Conservation (phyloP, 1,139 yeast species). For the Saccharomycopsis crataegensis region DNA sequence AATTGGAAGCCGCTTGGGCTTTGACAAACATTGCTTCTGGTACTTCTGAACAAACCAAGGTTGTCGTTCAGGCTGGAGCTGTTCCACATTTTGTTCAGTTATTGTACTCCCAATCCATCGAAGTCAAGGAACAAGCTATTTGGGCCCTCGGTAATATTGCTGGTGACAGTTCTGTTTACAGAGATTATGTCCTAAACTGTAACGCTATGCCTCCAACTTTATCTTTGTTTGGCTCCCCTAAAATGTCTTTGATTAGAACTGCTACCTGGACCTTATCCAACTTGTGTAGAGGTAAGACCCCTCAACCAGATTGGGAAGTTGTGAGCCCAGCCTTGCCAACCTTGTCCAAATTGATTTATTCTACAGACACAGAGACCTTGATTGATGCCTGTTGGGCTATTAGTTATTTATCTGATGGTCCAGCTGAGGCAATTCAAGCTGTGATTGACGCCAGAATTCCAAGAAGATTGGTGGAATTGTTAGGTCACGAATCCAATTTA, state of each 20-base stretch:
- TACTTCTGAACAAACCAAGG: constrained; percentile 76
- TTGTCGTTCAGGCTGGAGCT: constrained; percentile 89
- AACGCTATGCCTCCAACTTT: constrained; percentile 89
- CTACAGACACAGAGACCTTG: constrained; percentile 86
- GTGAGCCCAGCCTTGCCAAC: constrained; percentile 89
- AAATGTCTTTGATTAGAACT: constrained; percentile 84
- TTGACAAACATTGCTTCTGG: constrained; percentile 98
- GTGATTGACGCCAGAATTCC: constrained; percentile 97
- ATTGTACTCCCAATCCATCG: constrained; percentile 71
- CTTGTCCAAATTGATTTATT: constrained; percentile 81
- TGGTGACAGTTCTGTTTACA: constrained; percentile 84
- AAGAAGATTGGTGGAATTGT: constrained; percentile 82
- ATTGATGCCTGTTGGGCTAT: constrained; percentile 99
- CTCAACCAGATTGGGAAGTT: constrained; percentile 90
- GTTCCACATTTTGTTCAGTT: constrained; percentile 85
- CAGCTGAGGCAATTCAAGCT: constrained; percentile 89
- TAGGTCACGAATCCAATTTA: constrained; percentile 72
- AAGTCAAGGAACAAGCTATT: constrained; percentile 96
- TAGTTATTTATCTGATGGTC: constrained; percentile 88
- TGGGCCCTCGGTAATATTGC: constrained; percentile 99
- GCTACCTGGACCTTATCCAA: constrained; percentile 98
- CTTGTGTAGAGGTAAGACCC: constrained; percentile 92
- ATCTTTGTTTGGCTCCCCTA: constrained; percentile 68
- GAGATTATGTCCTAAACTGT: constrained; percentile 80
- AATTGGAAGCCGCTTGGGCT: constrained; percentile 99